Evolutionary conservation across 169 alveolate genomes (phyloP).

Genomic region (Eimeria sp.): DNA sequence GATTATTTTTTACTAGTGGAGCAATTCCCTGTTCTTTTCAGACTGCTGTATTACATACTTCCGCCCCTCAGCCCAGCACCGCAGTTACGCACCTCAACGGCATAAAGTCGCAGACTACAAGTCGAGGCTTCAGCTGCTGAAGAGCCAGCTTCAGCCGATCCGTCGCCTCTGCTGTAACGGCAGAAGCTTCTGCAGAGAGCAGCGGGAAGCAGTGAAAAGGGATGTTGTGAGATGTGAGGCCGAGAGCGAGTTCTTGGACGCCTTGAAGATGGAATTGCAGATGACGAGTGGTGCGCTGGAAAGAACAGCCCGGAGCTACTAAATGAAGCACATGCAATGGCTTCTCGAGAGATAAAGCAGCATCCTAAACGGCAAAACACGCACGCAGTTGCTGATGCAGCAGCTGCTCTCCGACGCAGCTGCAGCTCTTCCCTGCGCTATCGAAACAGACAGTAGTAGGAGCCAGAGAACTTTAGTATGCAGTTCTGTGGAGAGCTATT

Average conservation of each 20-base stretch:
- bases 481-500: too few relatives aligned
- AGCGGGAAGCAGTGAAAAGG: constrained; percentile 82
- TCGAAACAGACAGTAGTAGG: too few relatives aligned
- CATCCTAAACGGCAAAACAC: constrained; percentile 34
- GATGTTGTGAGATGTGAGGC: constrained; percentile 77
- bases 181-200: constrained; percentile 73
- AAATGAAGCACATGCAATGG: constrained; percentile 57
- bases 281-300: constrained; percentile 54
- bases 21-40: too few relatives aligned
- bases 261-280: constrained; percentile 38
- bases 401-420: too few relatives aligned
- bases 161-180: background rate
- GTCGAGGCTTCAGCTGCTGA: constrained; percentile 11
- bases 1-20: too few relatives aligned
- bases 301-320: constrained; percentile 17
- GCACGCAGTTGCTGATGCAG: background rate
- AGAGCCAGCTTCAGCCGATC: background rate
- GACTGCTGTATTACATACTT: too few relatives aligned
- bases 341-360: constrained; percentile 11
- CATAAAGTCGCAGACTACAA: constrained; percentile 51
- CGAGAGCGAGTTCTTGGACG: constrained; percentile 77
- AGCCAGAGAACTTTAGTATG: too few relatives aligned
- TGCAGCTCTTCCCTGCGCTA: too few relatives aligned
- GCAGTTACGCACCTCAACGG: constrained; percentile 59
- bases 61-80: background rate